Percentiles rank a stretch among this genome's conserved stretches.
These are phyloP conservation scores for Tolypocladium endophyticum DNA, from an alignment of 2,329 filamentous ascomycete species.

Conservation along the genomic window DNA sequence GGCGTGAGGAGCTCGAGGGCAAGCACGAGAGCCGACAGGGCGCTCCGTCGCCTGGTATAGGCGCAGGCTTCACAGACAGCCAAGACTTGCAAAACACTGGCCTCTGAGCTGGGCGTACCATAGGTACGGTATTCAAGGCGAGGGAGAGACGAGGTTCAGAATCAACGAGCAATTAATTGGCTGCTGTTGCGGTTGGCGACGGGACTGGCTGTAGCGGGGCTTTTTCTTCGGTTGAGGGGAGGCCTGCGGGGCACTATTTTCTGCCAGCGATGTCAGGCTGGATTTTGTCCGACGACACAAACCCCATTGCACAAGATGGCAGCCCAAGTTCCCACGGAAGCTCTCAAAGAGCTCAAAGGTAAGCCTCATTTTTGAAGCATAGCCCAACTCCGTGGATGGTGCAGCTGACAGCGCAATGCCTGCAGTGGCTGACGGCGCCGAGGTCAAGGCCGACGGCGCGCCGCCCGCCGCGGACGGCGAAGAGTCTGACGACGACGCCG, in stretches of 20 bases:
- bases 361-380: background rate
- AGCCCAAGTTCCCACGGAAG: conserved; percentile 30
- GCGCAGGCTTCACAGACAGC: background rate
- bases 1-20: background rate
- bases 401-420: background rate
- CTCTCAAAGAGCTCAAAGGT: conserved; percentile 34
- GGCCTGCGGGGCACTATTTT: background rate
- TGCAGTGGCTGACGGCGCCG: conserved; percentile 28
- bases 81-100: no score
- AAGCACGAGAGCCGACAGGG: background rate
- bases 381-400: background rate
- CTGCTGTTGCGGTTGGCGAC: background rate
- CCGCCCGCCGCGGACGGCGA: conserved; percentile 30
- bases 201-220: background rate
- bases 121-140: background rate
- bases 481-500: conserved; percentile 32
- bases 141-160: no score
- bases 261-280: background rate
- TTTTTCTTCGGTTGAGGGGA: background rate
- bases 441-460: conserved; percentile 28
- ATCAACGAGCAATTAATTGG: background rate
- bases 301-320: conserved; percentile 23
- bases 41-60: background rate
- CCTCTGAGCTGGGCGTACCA: no score
- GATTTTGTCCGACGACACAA: conserved; percentile 2